Evolutionary conservation across 2,329 filamentous ascomycete species (phyloP).

Genomic region (Paecilomyces dactylethromorphus): DNA sequence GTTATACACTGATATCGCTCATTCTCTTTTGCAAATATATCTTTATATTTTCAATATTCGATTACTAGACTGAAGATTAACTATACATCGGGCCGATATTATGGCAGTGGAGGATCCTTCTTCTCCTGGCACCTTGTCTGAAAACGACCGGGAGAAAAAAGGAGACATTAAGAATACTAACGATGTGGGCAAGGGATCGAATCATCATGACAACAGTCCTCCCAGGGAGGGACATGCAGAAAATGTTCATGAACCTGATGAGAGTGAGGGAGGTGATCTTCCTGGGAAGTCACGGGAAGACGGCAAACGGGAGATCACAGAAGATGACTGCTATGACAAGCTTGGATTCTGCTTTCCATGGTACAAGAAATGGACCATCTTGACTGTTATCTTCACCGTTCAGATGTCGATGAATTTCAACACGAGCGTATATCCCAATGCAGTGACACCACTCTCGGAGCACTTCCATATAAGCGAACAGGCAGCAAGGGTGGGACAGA

Average conservation of each 20-base stretch:
- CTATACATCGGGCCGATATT: too few relatives aligned
- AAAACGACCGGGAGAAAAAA: background rate
- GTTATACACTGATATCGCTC: background rate
- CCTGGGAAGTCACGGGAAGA: constrained; percentile 6
- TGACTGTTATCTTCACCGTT: constrained; percentile 66
- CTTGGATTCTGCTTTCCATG: constrained; percentile 56
- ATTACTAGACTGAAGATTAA: too few relatives aligned
- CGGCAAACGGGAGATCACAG: constrained; percentile 27
- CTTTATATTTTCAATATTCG: too few relatives aligned
- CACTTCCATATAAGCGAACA: constrained; percentile 64
- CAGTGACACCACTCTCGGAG: constrained; percentile 53
- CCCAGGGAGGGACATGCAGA: background rate
- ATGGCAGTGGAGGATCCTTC: background rate
- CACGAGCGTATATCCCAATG: constrained; percentile 67
- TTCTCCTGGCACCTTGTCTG: background rate
- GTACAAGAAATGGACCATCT: constrained; percentile 65
- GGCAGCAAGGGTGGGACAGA: constrained; percentile 63
- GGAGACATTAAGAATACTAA: background rate
- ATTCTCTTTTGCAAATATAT: background rate
- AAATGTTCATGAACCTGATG: background rate
- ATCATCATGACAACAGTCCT: background rate
- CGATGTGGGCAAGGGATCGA: background rate
- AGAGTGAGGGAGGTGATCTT: constrained; percentile 1
- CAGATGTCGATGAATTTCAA: constrained; percentile 77
- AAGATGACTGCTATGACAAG: constrained; percentile 59